These are phyloP conservation scores for Solanum sitiens DNA, from an alignment of 257 asterid genomes.

Conservation along the genomic window DNA sequence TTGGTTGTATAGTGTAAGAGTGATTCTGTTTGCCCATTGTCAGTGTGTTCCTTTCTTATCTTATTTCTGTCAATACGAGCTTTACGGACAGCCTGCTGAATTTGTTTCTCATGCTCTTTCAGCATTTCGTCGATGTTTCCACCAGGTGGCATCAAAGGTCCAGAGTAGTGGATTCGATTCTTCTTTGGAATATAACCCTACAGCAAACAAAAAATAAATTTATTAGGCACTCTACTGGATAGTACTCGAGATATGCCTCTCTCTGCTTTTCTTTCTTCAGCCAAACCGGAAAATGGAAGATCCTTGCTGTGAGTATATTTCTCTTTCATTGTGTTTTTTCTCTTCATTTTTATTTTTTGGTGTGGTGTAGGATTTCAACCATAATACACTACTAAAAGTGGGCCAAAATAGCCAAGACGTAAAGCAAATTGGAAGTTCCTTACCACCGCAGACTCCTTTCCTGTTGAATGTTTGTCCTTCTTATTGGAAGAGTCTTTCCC, in stretches of 20 bases:
- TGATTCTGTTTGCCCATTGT: slow-evolving; percentile 50
- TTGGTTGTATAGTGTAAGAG: slow-evolving; percentile 40
- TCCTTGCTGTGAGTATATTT: neutral
- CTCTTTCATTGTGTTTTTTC: neutral
- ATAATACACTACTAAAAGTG: neutral
- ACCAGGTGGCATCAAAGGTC: slow-evolving; percentile 59
- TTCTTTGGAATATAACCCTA: slow-evolving; percentile 44
- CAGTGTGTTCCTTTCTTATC: slow-evolving; percentile 21
- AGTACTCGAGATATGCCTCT: neutral
- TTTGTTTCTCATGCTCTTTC: slow-evolving; percentile 68
- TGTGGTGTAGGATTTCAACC: neutral
- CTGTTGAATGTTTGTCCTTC: slow-evolving; percentile 32
- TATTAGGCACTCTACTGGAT: neutral
- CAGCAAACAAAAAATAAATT: neutral
- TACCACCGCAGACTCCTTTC: slow-evolving; percentile 34
- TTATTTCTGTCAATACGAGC: slow-evolving; percentile 59
- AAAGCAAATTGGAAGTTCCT: neutral
- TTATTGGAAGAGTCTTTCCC: slow-evolving; percentile 31
- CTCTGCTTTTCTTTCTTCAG: neutral
- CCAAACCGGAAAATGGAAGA: neutral
- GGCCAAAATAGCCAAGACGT: neutral
- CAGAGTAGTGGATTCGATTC: slow-evolving; percentile 67
- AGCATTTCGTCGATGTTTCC: slow-evolving; percentile 78
- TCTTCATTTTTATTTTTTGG: neutral
- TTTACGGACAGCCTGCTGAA: slow-evolving; percentile 77